These are phyloP conservation scores for Syzygium grande DNA, from an alignment of 345 rosid genomes.

Conservation along the genomic window DNA sequence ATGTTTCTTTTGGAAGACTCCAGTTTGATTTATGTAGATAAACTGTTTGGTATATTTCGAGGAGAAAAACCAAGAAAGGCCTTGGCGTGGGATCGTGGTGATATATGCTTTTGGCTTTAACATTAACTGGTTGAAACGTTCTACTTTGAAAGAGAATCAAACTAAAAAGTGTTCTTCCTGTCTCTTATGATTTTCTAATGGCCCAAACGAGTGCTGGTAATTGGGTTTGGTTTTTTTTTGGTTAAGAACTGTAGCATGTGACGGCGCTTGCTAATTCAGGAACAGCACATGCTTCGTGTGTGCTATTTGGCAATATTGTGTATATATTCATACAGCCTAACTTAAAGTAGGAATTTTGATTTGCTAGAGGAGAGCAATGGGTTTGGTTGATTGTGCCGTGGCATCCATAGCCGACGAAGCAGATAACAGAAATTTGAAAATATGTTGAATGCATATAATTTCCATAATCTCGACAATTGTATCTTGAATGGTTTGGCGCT, in stretches of 20 bases:
- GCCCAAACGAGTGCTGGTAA: neutral
- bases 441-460: neutral
- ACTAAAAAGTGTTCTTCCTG: neutral
- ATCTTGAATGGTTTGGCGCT: neutral
- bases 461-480: neutral
- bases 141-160: neutral
- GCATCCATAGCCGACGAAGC: neutral
- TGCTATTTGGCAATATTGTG: neutral
- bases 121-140: neutral
- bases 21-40: neutral
- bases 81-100: neutral
- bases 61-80: neutral
- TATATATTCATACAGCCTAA: neutral
- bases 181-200: neutral
- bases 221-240: neutral
- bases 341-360: neutral
- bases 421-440: neutral
- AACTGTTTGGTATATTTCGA: neutral
- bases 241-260: neutral
- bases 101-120: neutral
- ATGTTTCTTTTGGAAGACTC: neutral
- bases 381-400: neutral
- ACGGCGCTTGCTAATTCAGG: neutral
- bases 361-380: neutral
- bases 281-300: neutral